phyloP scores from a whole-genome alignment of 805 yeast genomes.

The Blastobotrys terrestris region DNA sequence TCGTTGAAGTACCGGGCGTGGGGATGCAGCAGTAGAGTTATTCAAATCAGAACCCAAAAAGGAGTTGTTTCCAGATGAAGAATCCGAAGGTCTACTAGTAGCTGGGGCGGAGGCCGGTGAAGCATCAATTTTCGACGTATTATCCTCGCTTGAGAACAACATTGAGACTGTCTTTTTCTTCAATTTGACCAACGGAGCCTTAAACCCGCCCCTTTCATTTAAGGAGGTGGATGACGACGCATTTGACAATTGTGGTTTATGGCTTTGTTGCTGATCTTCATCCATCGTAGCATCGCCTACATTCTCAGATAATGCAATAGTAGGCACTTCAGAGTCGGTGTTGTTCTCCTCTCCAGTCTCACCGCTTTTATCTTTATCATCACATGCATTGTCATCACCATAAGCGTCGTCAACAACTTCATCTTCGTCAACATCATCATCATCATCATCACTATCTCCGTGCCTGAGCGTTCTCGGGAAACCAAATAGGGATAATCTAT shows the following conservation, averaged over 20 bases:
- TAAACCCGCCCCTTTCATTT: neutral
- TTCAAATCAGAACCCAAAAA: neutral
- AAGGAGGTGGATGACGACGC: neutral
- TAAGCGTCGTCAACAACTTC: neutral
- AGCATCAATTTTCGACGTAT: neutral
- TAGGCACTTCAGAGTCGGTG: neutral
- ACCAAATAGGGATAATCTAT: neutral
- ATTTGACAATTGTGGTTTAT: neutral
- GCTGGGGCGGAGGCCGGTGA: constrained; percentile 1
- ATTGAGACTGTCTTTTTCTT: constrained; percentile 5
- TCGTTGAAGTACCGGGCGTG: neutral
- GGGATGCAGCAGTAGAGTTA: too few relatives aligned
- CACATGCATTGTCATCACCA: neutral
- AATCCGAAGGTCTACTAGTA: neutral
- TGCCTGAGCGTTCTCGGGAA: neutral
- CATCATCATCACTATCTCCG: neutral
- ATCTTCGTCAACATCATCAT: neutral
- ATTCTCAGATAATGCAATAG: neutral
- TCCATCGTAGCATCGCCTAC: neutral
- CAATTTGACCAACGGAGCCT: neutral
- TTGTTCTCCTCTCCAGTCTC: neutral
- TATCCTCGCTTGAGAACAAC: constrained; percentile 1
- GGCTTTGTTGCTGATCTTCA: neutral
- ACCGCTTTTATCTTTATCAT: neutral
- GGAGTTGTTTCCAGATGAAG: neutral